These are phyloP conservation scores for Talaromyces sp. DNA, from an alignment of 2,329 filamentous ascomycete species.

Conservation along the genomic window DNA sequence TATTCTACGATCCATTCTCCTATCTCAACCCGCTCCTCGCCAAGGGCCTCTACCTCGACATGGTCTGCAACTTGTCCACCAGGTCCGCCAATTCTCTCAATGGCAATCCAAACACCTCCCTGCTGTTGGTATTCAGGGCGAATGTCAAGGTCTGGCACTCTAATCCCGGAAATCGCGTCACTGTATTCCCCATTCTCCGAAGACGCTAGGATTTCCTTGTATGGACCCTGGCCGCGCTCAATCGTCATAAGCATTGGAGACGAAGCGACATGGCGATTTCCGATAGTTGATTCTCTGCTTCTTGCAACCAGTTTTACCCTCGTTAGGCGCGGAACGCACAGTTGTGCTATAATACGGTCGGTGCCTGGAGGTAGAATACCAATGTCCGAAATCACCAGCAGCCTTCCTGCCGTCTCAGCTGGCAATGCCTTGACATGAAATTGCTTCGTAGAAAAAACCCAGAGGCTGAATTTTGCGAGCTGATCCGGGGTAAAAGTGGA, in stretches of 20 bases:
- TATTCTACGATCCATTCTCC: constrained; percentile 31
- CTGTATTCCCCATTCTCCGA: constrained; percentile 72
- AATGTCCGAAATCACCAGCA: constrained; percentile 48
- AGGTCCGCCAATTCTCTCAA: constrained; percentile 69
- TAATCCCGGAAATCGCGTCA: constrained; percentile 61
- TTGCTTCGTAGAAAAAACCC: constrained; percentile 59
- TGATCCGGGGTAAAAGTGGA: constrained; percentile 85
- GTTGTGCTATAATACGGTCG: constrained; percentile 50
- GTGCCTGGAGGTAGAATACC: constrained; percentile 49
- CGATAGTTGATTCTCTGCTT: constrained; percentile 40
- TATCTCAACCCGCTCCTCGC: constrained; percentile 38
- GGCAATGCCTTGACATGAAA: constrained; percentile 58
- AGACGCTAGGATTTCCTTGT: constrained; percentile 58
- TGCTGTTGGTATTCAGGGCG: constrained; percentile 54
- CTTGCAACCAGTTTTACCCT: constrained; percentile 54
- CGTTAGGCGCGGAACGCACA: constrained; percentile 53
- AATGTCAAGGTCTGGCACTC: constrained; percentile 70
- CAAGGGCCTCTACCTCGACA: constrained; percentile 39
- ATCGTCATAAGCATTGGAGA: constrained; percentile 64
- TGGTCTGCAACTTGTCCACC: constrained; percentile 45
- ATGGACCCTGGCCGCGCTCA: constrained; percentile 66
- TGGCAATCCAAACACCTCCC: constrained; percentile 69
- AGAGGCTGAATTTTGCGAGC: constrained; percentile 66
- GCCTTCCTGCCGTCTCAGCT: constrained; percentile 68
- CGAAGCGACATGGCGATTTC: constrained; percentile 30